These are phyloP conservation scores for Microdochium paspali DNA, from an alignment of 2,329 filamentous ascomycete genomes.

Conservation along the genomic window DNA sequence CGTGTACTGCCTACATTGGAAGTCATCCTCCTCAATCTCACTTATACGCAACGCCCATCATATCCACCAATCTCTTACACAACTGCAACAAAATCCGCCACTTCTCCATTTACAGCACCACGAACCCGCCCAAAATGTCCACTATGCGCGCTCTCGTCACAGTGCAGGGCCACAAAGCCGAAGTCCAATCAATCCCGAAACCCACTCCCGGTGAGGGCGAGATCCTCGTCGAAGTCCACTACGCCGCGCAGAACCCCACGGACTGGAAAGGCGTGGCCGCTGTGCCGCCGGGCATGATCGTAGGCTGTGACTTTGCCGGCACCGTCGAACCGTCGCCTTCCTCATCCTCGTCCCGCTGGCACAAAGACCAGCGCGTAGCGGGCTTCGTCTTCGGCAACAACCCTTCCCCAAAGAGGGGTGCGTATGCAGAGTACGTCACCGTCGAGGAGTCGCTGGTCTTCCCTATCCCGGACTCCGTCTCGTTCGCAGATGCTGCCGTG, in stretches of 20 bases:
- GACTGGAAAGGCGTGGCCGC: conserved; percentile 19
- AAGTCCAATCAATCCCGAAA: conserved; percentile 17
- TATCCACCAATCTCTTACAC: background rate
- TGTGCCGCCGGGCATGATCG: conserved; percentile 12
- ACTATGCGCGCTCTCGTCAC: conserved; percentile 29
- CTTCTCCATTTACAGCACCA: background rate
- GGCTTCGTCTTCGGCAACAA: conserved; percentile 20
- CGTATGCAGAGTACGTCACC: conserved; percentile 19
- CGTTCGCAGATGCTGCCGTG: conserved; percentile 15
- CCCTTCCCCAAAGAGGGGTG: conserved; percentile 14
- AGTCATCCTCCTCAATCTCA: background rate
- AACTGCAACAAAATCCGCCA: background rate
- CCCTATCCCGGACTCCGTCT: conserved; percentile 15
- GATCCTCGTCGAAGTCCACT: conserved; percentile 21
- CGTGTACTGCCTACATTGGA: background rate
- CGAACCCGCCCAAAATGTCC: conserved; percentile 1
- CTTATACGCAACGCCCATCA: background rate
- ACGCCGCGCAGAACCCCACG: conserved; percentile 23
- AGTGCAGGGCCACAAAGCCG: conserved; percentile 14
- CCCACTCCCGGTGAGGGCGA: conserved; percentile 19
- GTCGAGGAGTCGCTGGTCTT: conserved; percentile 16
- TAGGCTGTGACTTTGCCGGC: conserved; percentile 25
- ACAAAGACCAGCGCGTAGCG: conserved; percentile 20
- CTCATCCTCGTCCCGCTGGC: conserved; percentile 14
- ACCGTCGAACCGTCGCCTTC: conserved; percentile 17